Conservation (phyloP, 2,329 filamentous ascomycete species). For the Nemania sp. region DNA sequence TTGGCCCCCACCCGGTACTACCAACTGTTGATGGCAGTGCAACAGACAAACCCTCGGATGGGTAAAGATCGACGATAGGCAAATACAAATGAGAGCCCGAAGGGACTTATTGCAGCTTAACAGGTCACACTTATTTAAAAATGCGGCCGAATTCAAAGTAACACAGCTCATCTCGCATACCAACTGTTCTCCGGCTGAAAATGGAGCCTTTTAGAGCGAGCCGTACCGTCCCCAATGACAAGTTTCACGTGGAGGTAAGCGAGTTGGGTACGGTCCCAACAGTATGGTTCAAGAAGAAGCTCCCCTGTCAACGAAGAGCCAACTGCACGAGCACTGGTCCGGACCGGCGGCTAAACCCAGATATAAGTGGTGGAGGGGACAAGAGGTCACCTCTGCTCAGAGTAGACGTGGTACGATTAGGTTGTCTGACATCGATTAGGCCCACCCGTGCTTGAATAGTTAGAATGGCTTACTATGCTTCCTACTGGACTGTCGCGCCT, state of each 20-base stretch:
- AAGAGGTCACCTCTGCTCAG: slow-evolving; percentile 3
- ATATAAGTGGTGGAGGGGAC: slow-evolving; percentile 25
- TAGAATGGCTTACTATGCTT: neutral
- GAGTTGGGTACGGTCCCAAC: slow-evolving; percentile 29
- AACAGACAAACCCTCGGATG: slow-evolving; percentile 9
- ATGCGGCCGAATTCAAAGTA: slow-evolving; percentile 6
- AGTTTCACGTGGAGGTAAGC: neutral
- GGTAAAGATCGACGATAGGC: slow-evolving; percentile 17
- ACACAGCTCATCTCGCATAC: slow-evolving; percentile 11
- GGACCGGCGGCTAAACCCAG: slow-evolving; percentile 26
- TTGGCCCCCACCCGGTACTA: slow-evolving; percentile 17
- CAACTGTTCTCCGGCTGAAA: neutral
- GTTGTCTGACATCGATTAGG: slow-evolving; percentile 1
- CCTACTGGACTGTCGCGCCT: too few relatives aligned
- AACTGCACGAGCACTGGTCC: slow-evolving; percentile 22
- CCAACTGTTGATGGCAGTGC: slow-evolving; percentile 26
- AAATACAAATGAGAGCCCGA: slow-evolving; percentile 7
- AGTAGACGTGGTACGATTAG: slow-evolving; percentile 1
- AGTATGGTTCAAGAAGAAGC: slow-evolving; percentile 24
- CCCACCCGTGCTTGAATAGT: neutral
- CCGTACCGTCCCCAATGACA: neutral
- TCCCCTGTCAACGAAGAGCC: slow-evolving; percentile 24
- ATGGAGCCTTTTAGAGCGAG: neutral
- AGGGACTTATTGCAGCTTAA: slow-evolving; percentile 7
- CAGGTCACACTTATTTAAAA: slow-evolving; percentile 8